phyloP scores from a whole-genome alignment of 2,329 filamentous ascomycete species.

The Grosmannia serpens region DNA sequence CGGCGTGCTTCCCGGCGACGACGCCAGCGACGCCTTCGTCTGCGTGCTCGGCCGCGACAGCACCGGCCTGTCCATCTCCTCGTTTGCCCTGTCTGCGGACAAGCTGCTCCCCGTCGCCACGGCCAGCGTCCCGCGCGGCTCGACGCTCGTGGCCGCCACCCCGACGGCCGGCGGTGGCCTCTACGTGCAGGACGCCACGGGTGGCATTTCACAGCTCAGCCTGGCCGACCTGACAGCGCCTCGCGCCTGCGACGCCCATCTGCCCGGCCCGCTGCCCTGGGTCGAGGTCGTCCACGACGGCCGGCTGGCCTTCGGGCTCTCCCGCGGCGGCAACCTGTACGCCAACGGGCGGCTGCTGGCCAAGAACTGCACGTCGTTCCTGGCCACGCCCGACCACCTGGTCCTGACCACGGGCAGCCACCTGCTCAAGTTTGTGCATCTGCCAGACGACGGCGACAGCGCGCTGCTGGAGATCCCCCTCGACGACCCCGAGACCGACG shows the following conservation, averaged over 20 bases:
- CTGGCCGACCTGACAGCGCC: conserved; percentile 7
- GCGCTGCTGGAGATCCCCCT: conserved; percentile 59
- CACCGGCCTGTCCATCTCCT: not conserved
- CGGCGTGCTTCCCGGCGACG: not conserved
- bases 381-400: conserved; percentile 69
- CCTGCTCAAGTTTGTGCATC: conserved; percentile 85
- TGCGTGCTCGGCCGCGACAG: conserved; percentile 23
- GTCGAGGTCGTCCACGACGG: conserved; percentile 29
- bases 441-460: conserved; percentile 23
- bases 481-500: conserved; percentile 85
- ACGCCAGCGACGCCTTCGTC: not conserved
- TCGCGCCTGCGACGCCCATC: conserved; percentile 22
- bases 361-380: conserved; percentile 86
- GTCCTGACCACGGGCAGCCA: conserved; percentile 90
- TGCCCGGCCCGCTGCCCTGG: conserved; percentile 40
- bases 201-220: conserved; percentile 30
- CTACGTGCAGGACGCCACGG: conserved; percentile 34
- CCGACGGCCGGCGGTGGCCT: conserved; percentile 18
- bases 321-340: conserved; percentile 66
- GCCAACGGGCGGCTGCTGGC: conserved; percentile 62
- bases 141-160: conserved; percentile 15
- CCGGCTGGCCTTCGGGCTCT: conserved; percentile 49
- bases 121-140: conserved; percentile 12
- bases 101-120: not conserved
- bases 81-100: not conserved